These are phyloP conservation scores for Eragrostis nindensis DNA, from an alignment of 176 grass and related monocot species.

Conservation along the genomic window DNA sequence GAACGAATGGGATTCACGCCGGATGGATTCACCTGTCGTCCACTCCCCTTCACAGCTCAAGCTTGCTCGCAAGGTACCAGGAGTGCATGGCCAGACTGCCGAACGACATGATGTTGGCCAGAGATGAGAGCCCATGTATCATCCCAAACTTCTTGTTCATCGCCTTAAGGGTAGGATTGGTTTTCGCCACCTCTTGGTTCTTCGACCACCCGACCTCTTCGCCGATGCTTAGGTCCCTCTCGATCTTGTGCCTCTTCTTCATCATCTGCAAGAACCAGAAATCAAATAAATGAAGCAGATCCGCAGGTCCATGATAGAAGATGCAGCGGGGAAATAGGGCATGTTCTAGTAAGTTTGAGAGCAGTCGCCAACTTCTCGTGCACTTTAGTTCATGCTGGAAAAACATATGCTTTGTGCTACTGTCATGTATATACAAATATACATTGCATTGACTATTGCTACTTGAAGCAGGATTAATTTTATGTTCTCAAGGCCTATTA, in stretches of 20 bases:
- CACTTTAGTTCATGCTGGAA: neutral
- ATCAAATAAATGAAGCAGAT: constrained; percentile 10
- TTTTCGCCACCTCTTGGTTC: constrained; percentile 84
- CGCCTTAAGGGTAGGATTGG: constrained; percentile 61
- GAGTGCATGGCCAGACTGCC: constrained; percentile 97
- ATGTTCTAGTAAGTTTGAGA: neutral
- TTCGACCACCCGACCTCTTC: constrained; percentile 93
- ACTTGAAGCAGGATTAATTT: too few species aligned
- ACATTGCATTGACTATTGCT: too few species aligned
- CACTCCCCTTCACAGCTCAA: constrained; percentile 58
- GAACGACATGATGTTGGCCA: constrained; percentile 92
- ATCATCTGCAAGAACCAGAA: constrained; percentile 73
- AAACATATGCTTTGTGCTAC: too few species aligned
- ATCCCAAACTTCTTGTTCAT: constrained; percentile 99
- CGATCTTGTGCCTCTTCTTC: constrained; percentile 97
- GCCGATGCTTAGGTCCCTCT: constrained; percentile 83
- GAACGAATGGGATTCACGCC: neutral
- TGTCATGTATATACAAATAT: too few species aligned
- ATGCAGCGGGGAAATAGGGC: neutral
- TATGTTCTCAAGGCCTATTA: too few species aligned
- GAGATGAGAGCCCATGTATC: constrained; percentile 91
- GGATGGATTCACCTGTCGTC: too few species aligned
- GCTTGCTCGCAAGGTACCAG: constrained; percentile 88
- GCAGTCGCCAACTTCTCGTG: neutral
- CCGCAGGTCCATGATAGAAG: neutral